A percentile compares a stretch with the other conserved stretches of the same genome.
These are phyloP conservation scores for Actinomortierella ambigua DNA, from an alignment of 371 early-diverging fungal species.

Conservation along the genomic window DNA sequence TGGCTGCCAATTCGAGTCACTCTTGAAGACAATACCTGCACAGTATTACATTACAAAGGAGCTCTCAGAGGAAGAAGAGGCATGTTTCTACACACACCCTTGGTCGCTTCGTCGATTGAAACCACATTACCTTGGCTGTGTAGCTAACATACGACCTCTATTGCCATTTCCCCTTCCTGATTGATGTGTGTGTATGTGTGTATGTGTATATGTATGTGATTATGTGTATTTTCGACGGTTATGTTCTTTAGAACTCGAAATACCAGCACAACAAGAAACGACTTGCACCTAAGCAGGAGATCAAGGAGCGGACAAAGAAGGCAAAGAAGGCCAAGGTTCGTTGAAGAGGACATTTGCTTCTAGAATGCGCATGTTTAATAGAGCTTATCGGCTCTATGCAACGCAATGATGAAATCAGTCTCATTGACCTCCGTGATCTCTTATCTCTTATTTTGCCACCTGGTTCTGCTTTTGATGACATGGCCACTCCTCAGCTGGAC, in stretches of 20 bases:
- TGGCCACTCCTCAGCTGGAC: conserved; percentile 48
- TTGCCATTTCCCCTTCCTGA: background rate
- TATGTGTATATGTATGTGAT: background rate
- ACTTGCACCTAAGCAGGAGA: conserved; percentile 76
- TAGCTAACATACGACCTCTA: background rate
- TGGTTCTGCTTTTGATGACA: background rate
- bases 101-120: background rate
- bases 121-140: background rate
- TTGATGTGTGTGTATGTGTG: no score
- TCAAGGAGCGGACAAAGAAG: conserved; percentile 78
- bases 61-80: conserved; percentile 50
- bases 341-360: no score
- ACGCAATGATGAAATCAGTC: no score
- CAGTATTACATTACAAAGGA: conserved; percentile 72
- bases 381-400: no score
- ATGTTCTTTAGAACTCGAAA: conserved; percentile 52
- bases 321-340: conserved; percentile 77
- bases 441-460: background rate
- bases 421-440: no score
- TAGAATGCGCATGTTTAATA: no score
- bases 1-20: conserved; percentile 62
- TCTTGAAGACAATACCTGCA: conserved; percentile 76
- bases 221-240: background rate
- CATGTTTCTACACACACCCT: conserved; percentile 10
- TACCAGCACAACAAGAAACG: conserved; percentile 76